phyloP scores from a whole-genome alignment of 2,329 filamentous ascomycete genomes.

The Microdochium nivale region DNA sequence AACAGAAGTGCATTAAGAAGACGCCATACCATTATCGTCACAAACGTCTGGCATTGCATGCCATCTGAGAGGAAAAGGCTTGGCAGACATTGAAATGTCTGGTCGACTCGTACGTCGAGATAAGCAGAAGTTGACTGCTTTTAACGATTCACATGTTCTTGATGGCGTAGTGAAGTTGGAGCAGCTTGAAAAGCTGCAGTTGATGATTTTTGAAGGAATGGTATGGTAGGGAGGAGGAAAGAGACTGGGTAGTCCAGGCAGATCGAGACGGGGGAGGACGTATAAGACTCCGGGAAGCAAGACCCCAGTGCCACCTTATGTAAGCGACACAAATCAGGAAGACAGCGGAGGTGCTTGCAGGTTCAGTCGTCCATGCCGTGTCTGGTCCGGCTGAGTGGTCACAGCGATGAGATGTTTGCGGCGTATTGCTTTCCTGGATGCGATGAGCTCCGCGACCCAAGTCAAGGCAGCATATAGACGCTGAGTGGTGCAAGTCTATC shows the following conservation, averaged over 20 bases:
- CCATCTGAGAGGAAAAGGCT: neutral
- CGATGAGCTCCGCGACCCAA: too few relatives aligned
- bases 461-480: too few relatives aligned
- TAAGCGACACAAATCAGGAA: neutral
- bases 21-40: neutral
- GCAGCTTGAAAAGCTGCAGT: neutral
- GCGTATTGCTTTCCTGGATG: too few relatives aligned
- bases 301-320: neutral
- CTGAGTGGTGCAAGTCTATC: too few relatives aligned
- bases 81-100: neutral
- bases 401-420: too few relatives aligned
- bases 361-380: too few relatives aligned
- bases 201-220: neutral
- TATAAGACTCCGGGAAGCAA: neutral
- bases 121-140: neutral
- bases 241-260: neutral
- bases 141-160: neutral
- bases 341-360: too few relatives aligned
- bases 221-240: neutral
- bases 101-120: neutral
- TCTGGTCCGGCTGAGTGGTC: too few relatives aligned
- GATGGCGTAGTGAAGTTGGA: neutral
- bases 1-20: neutral
- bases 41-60: neutral
- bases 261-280: neutral